Conservation (phyloP, 495 filamentous ascomycete species). For the Aspergillus conjunctus region DNA sequence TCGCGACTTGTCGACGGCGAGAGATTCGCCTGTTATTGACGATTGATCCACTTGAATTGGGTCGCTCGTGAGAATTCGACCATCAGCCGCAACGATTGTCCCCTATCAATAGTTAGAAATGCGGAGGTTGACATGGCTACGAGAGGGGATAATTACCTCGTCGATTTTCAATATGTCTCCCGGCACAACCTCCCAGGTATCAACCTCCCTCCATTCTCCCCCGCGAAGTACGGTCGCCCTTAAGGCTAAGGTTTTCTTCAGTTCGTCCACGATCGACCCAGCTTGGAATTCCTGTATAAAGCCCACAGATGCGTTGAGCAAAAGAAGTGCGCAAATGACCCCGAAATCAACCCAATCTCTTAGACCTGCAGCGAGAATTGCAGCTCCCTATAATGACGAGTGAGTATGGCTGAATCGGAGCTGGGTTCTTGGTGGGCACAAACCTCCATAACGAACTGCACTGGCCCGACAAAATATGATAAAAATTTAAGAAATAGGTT, state of each 20-base stretch:
- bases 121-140: not conserved
- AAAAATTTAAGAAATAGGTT: conserved; percentile 84
- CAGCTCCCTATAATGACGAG: conserved; percentile 56
- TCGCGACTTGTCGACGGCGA: conserved; percentile 85
- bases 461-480: conserved; percentile 82
- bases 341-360: conserved; percentile 77
- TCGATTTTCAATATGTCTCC: conserved; percentile 89
- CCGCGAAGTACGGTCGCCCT: conserved; percentile 84
- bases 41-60: conserved; percentile 91
- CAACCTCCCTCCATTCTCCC: conserved; percentile 68
- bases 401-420: not conserved
- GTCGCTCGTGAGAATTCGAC: conserved; percentile 75
- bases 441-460: conserved; percentile 95
- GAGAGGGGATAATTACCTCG: conserved; percentile 53
- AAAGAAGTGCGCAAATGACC: conserved; percentile 71
- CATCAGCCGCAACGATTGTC: conserved; percentile 88
- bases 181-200: conserved; percentile 78
- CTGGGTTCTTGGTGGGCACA: conserved; percentile 11
- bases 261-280: conserved; percentile 85
- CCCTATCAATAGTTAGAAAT: conserved; percentile 46
- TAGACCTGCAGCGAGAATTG: conserved; percentile 75
- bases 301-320: conserved; percentile 82
- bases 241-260: conserved; percentile 87
- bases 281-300: conserved; percentile 90
- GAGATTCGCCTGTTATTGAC: conserved; percentile 87